Percentiles rank a stretch among this genome's conserved stretches.
These are phyloP conservation scores for Pythium folliculosum DNA, from an alignment of 352 stramenopile genomes.

Conservation along the genomic window DNA sequence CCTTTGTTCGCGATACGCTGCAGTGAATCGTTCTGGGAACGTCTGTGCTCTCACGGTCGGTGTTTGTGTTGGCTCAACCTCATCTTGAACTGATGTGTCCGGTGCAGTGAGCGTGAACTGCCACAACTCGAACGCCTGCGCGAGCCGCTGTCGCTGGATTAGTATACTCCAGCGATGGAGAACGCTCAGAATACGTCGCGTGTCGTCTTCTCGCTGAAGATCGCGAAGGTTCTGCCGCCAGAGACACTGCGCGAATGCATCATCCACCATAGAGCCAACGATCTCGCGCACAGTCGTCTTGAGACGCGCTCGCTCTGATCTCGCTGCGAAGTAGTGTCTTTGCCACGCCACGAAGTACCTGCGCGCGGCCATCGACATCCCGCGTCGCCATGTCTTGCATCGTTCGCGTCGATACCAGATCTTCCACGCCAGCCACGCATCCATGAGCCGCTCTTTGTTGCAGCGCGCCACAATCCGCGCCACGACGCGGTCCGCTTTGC, in stretches of 20 bases:
- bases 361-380: constrained; percentile 6
- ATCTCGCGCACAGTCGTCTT: background rate
- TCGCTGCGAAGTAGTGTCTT: background rate
- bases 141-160: background rate
- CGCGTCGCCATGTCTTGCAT: constrained; percentile 8
- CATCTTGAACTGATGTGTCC: background rate
- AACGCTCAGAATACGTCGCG: background rate
- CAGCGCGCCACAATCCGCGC: background rate
- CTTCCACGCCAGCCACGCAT: constrained; percentile 15
- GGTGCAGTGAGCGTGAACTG: background rate
- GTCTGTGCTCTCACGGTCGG: background rate
- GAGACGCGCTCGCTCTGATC: background rate
- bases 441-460: background rate
- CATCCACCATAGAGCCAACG: background rate
- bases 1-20: constrained; percentile 9
- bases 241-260: constrained; percentile 2
- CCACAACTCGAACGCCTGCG: background rate
- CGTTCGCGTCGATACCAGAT: constrained; percentile 12
- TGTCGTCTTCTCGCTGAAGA: background rate
- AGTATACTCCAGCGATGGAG: background rate
- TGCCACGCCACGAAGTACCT: constrained; percentile 18
- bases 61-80: background rate
- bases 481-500: background rate
- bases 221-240: constrained; percentile 6
- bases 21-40: constrained; percentile 10